These are phyloP conservation scores for Colletotrichum scovillei DNA, from an alignment of 2,329 filamentous ascomycete species.

Conservation along the genomic window DNA sequence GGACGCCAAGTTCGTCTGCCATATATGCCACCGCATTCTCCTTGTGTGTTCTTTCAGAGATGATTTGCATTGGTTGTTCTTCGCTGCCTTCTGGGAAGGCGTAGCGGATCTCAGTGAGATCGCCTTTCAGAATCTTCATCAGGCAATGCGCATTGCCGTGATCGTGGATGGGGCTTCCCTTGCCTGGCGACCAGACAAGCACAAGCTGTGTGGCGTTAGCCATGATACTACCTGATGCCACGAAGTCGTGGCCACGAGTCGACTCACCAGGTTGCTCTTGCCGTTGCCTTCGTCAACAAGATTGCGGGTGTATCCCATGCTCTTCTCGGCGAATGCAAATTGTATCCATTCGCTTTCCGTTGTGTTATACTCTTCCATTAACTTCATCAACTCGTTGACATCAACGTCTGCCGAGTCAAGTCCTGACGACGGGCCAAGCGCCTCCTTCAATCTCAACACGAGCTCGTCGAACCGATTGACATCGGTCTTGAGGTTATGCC, in stretches of 20 bases:
- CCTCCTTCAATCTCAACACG: slow-evolving; percentile 77
- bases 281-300: slow-evolving; percentile 90
- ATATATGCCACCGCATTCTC: slow-evolving; percentile 88
- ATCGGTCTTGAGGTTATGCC: slow-evolving; percentile 23
- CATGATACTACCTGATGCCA: slow-evolving; percentile 41
- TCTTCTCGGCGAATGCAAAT: slow-evolving; percentile 80
- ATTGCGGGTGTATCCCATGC: slow-evolving; percentile 84
- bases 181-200: slow-evolving; percentile 89
- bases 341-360: slow-evolving; percentile 76
- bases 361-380: slow-evolving; percentile 82
- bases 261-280: slow-evolving; percentile 77
- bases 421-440: slow-evolving; percentile 83
- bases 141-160: slow-evolving; percentile 90
- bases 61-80: slow-evolving; percentile 54
- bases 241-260: slow-evolving; percentile 36
- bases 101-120: slow-evolving; percentile 84
- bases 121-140: slow-evolving; percentile 88
- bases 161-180: slow-evolving; percentile 88
- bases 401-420: slow-evolving; percentile 86
- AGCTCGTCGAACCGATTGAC: slow-evolving; percentile 74
- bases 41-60: slow-evolving; percentile 74
- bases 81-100: slow-evolving; percentile 68
- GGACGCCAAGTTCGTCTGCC: slow-evolving; percentile 88
- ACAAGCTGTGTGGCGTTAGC: slow-evolving; percentile 69
- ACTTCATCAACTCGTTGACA: slow-evolving; percentile 72